Evolutionary conservation across 2,329 filamentous ascomycete genomes (phyloP).

Genomic region (Cadophora malorum): DNA sequence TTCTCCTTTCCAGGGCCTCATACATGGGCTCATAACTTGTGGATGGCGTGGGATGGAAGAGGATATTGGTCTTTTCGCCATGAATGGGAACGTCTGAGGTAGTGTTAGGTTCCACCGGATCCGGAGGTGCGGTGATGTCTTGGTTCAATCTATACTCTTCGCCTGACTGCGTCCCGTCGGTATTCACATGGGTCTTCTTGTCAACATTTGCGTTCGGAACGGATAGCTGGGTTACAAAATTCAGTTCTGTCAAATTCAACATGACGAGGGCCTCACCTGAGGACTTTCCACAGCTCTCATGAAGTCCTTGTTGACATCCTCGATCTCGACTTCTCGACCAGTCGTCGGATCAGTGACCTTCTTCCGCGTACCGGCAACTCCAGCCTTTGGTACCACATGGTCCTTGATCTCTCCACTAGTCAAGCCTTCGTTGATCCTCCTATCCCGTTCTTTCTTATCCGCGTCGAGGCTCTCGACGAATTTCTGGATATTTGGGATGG

Average conservation of each 20-base stretch:
- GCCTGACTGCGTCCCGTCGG: conserved; percentile 72
- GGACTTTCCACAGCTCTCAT: conserved; percentile 76
- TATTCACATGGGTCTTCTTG: conserved; percentile 75
- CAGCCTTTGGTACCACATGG: conserved; percentile 50
- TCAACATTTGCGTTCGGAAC: conserved; percentile 90
- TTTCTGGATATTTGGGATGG: conserved; percentile 85
- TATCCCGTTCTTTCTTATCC: conserved; percentile 79
- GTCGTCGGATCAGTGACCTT: conserved; percentile 87
- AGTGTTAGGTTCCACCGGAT: conserved; percentile 79
- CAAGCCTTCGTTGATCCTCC: conserved; percentile 64
- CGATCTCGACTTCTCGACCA: conserved; percentile 83
- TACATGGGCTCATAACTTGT: conserved; percentile 93
- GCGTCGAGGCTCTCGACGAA: conserved; percentile 80
- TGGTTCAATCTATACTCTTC: conserved; percentile 85
- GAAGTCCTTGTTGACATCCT: conserved; percentile 76
- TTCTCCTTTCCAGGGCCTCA: conserved; percentile 73
- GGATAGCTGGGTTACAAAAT: conserved; percentile 61
- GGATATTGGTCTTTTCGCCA: conserved; percentile 93
- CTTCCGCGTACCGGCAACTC: conserved; percentile 54
- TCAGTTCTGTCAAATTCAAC: not conserved
- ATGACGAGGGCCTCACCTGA: conserved; percentile 53
- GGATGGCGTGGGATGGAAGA: conserved; percentile 93
- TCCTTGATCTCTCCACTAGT: conserved; percentile 49
- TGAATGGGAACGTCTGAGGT: conserved; percentile 96
- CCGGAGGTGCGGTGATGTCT: conserved; percentile 89